Evolutionary conservation across 176 grass and related monocot species (phyloP).

Genomic region (Musa troglodytarum): DNA sequence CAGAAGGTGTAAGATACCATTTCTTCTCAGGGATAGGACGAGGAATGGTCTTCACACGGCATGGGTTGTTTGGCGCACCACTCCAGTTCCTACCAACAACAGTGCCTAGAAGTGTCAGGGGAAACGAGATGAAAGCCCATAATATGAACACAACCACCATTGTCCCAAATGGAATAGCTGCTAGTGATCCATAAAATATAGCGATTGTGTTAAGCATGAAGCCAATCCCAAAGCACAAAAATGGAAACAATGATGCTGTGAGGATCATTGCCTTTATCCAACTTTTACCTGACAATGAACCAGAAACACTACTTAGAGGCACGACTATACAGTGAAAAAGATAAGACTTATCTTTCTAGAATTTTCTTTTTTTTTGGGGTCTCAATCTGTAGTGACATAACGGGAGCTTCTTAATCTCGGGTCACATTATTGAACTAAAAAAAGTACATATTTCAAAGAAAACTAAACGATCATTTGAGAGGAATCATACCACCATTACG

Average conservation of each 20-base stretch:
- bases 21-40: conserved; percentile 90
- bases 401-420: no score
- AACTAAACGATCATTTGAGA: conserved; percentile 14
- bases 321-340: neutral
- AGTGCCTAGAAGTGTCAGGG: conserved; percentile 78
- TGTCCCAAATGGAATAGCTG: conserved; percentile 92
- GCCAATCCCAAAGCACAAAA: conserved; percentile 93
- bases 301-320: neutral
- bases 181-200: conserved; percentile 86
- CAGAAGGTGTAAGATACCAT: conserved; percentile 84
- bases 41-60: conserved; percentile 89
- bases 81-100: conserved; percentile 94
- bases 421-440: neutral
- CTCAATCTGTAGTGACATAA: no score
- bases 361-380: no score
- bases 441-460: neutral
- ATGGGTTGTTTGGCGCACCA: conserved; percentile 79
- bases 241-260: conserved; percentile 82
- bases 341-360: neutral
- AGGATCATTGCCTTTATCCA: conserved; percentile 84
- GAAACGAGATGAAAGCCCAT: conserved; percentile 92
- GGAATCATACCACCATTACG: conserved; percentile 56
- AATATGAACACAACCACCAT: conserved; percentile 83
- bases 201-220: conserved; percentile 78
- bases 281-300: conserved; percentile 54